Evolutionary conservation across 2,329 filamentous ascomycete genomes (phyloP).

Genomic region (Madurella mycetomatis): DNA sequence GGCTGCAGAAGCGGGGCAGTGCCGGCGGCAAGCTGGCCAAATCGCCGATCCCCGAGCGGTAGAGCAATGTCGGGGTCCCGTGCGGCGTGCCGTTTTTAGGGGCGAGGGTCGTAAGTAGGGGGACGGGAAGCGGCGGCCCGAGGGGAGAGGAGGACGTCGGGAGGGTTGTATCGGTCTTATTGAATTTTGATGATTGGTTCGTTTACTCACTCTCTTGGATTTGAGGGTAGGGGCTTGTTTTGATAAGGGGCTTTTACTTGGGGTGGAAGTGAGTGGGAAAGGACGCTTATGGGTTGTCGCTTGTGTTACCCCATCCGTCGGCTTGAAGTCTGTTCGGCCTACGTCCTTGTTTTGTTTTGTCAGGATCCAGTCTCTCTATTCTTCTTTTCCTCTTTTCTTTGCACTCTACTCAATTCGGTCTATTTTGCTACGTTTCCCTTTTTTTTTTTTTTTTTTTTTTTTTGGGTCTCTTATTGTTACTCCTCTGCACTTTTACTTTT

Average conservation of each 20-base stretch:
- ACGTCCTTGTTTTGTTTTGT: background rate
- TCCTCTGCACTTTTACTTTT: no score
- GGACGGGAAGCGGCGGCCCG: no score
- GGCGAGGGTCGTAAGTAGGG: background rate
- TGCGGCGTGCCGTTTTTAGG: conserved; percentile 21
- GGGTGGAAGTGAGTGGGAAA: no score
- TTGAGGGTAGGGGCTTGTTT: background rate
- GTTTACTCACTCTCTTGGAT: background rate
- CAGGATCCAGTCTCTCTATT: background rate
- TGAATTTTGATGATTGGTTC: background rate
- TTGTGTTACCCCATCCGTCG: no score
- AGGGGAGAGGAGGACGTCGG: background rate
- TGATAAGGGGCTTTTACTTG: background rate
- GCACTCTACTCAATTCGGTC: background rate
- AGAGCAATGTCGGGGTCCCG: conserved; percentile 32
- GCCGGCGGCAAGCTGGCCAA: conserved; percentile 69
- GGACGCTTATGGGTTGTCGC: no score
- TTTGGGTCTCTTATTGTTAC: no score
- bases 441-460: background rate
- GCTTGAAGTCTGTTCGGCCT: background rate
- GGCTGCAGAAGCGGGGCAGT: conserved; percentile 73
- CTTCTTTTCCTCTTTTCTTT: background rate
- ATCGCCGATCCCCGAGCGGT: conserved; percentile 59
- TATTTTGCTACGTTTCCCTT: background rate
- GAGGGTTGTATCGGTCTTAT: conserved; percentile 7